Conservation (phyloP, 768 basidiomycete species). For the Antrodiella citrinella region DNA sequence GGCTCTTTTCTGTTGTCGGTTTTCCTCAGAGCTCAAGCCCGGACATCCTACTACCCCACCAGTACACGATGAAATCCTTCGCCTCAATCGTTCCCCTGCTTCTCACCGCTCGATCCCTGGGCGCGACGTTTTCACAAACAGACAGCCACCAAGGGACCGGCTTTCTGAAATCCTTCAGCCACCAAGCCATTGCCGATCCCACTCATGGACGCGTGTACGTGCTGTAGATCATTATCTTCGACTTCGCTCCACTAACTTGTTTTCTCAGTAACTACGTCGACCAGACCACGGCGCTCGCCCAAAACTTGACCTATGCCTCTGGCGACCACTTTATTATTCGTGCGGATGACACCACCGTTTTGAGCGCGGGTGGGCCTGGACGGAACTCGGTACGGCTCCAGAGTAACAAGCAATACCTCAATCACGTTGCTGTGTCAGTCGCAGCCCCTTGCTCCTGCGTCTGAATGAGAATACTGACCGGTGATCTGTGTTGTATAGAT, state of each 20-base stretch:
- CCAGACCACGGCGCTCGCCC: slow-evolving; percentile 37
- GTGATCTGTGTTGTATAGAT: slow-evolving; percentile 8
- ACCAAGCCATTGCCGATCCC: slow-evolving; percentile 47
- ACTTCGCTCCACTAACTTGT: neutral
- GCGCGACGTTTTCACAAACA: slow-evolving; percentile 37
- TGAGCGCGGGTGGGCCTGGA: slow-evolving; percentile 42
- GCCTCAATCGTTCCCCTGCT: neutral
- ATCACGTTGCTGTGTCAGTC: slow-evolving; percentile 29
- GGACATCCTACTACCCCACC: neutral
- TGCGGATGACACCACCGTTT: slow-evolving; percentile 40
- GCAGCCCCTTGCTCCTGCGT: slow-evolving; percentile 16
- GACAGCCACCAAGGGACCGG: slow-evolving; percentile 37
- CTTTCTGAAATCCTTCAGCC: slow-evolving; percentile 45
- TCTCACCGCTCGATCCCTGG: slow-evolving; percentile 7
- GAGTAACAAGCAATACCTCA: slow-evolving; percentile 45
- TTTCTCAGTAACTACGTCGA: slow-evolving; percentile 33
- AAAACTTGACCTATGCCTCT: slow-evolving; percentile 52
- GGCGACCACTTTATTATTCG: slow-evolving; percentile 48
- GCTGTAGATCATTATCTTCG: neutral
- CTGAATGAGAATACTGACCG: neutral
- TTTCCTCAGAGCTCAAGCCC: too few species aligned
- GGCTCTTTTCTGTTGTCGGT: too few species aligned
- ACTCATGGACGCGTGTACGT: slow-evolving; percentile 62
- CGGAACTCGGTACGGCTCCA: slow-evolving; percentile 50
- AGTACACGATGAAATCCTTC: neutral